phyloP scores from a whole-genome alignment of 176 grass and related monocot species.

The Echinochloa phyllopogon region DNA sequence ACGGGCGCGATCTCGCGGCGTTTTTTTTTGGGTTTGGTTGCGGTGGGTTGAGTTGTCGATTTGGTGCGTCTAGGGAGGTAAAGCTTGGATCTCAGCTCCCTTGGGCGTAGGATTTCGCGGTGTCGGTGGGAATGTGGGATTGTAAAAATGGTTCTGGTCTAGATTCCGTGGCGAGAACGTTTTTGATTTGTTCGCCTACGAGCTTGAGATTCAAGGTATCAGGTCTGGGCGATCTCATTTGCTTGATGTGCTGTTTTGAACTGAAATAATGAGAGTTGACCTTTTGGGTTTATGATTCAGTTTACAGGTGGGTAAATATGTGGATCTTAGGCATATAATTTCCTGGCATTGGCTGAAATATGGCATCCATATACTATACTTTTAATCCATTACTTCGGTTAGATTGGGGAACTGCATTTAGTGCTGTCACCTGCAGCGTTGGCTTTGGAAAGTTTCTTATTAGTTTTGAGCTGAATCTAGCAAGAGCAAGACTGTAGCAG shows the following conservation, averaged over 20 bases:
- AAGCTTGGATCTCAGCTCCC: conserved; percentile 42
- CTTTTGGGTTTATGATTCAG: conserved; percentile 38
- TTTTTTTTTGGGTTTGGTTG: conserved; percentile 33
- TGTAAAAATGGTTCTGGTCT: conserved; percentile 23
- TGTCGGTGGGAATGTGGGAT: conserved; percentile 52
- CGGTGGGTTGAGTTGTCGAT: conserved; percentile 31
- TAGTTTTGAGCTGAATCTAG: conserved; percentile 25
- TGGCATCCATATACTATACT: not conserved
- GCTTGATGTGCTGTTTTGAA: conserved; percentile 1
- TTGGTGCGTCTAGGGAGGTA: conserved; percentile 36
- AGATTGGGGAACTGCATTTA: conserved; percentile 16
- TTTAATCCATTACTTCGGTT: conserved; percentile 3
- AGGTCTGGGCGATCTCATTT: conserved; percentile 20
- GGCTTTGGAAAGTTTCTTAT: not conserved
- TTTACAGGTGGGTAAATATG: conserved; percentile 20
- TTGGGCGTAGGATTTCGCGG: conserved; percentile 25
- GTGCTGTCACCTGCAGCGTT: conserved; percentile 14
- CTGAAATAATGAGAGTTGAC: conserved; percentile 22
- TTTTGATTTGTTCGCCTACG: conserved; percentile 14
- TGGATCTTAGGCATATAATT: conserved; percentile 35
- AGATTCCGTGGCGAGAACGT: conserved; percentile 29
- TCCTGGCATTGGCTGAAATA: conserved; percentile 37
- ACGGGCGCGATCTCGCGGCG: conserved; percentile 21
- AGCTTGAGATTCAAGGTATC: conserved; percentile 41
- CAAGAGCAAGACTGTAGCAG: conserved; percentile 27